phyloP scores from a whole-genome alignment of 805 yeast genomes.

The Yarrowia phangngaensis region DNA sequence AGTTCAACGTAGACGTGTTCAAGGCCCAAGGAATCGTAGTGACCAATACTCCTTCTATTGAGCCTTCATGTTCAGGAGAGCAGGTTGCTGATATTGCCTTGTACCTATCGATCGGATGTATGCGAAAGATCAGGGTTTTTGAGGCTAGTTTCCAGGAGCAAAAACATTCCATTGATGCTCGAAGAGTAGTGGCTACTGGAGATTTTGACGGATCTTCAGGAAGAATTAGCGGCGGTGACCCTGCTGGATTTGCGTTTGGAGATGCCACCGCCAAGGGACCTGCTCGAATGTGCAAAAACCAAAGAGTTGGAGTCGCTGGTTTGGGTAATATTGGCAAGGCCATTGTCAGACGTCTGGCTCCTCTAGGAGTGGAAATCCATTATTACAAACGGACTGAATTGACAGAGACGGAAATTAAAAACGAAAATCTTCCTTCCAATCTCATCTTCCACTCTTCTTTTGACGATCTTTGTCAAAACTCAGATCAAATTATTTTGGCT shows the following conservation, averaged over 20 bases:
- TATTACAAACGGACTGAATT: conserved; percentile 56
- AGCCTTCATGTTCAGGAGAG: conserved; percentile 45
- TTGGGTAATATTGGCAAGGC: conserved; percentile 71
- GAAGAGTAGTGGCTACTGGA: conserved; percentile 37
- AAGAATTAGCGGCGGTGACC: not conserved
- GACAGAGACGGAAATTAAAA: conserved; percentile 39
- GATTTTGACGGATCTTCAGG: conserved; percentile 28
- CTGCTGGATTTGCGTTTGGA: conserved; percentile 42
- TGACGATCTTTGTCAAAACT: conserved; percentile 42
- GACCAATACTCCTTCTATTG: conserved; percentile 49
- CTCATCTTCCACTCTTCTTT: conserved; percentile 46
- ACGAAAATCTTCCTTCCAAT: conserved; percentile 40
- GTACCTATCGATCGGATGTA: conserved; percentile 53
- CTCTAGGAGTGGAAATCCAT: conserved; percentile 61
- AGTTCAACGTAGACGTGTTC: conserved; percentile 47
- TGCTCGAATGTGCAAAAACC: conserved; percentile 53
- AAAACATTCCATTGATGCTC: conserved; percentile 46
- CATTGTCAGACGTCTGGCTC: conserved; percentile 53
- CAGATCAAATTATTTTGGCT: conserved; percentile 60
- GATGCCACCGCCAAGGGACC: conserved; percentile 47
- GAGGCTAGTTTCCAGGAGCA: conserved; percentile 44
- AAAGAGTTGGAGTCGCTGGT: conserved; percentile 62
- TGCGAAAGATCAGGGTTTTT: conserved; percentile 54
- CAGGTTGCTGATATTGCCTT: conserved; percentile 74
- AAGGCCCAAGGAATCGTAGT: conserved; percentile 48